Percentiles rank a stretch among this genome's conserved stretches.
phyloP scores from a whole-genome alignment of 1,284 basidiomycete genomes.

The Trichosporon coremiiforme region DNA sequence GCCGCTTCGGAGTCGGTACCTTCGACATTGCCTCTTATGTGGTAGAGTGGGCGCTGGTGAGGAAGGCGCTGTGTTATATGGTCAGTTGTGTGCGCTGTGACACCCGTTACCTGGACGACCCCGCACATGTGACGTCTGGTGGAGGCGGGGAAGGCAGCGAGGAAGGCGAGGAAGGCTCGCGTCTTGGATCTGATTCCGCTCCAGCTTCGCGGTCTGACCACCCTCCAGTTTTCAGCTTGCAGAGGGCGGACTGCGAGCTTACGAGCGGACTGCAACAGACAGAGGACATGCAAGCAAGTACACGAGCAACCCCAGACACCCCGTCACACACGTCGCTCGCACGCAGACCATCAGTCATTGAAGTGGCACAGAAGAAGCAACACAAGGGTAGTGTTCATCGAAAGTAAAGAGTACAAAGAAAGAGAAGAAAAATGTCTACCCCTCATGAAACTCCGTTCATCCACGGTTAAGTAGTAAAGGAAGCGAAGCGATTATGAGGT shows the following conservation, averaged over 20 bases:
- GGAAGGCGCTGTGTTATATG: no score
- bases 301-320: background rate
- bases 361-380: background rate
- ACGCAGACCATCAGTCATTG: background rate
- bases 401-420: background rate
- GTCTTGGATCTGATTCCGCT: background rate
- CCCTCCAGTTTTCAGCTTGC: no score
- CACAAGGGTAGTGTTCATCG: background rate
- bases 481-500: constrained; percentile 32
- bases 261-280: background rate
- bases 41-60: background rate
- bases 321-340: background rate
- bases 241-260: no score
- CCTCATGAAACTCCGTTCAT: constrained; percentile 32
- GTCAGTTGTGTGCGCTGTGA: background rate
- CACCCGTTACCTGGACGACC: background rate
- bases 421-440: constrained; percentile 28
- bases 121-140: constrained; percentile 12
- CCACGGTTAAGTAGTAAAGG: constrained; percentile 20
- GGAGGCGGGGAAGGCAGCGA: constrained; percentile 11
- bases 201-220: background rate
- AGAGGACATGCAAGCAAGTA: background rate
- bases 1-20: constrained; percentile 7
- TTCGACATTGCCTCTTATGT: background rate
- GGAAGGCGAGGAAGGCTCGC: background rate